These are phyloP conservation scores for Xerocomellus amylosporus DNA, from an alignment of 768 basidiomycete genomes.

Conservation along the genomic window DNA sequence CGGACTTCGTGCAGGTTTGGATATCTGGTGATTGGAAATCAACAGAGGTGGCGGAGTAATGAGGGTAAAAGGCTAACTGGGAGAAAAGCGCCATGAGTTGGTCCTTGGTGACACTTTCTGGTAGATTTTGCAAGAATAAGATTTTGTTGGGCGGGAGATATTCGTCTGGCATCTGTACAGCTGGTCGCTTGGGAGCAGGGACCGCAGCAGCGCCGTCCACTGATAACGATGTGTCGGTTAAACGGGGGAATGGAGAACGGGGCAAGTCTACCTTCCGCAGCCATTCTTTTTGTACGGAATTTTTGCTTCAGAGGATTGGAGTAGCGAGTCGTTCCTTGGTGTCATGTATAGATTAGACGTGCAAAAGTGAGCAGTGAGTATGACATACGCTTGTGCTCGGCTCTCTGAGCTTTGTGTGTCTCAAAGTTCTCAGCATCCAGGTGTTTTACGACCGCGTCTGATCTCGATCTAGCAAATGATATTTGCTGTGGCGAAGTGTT, in stretches of 20 bases:
- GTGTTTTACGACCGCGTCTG: conserved; percentile 85
- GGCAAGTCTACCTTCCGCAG: conserved; percentile 62
- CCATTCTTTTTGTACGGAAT: conserved; percentile 75
- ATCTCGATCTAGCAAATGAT: conserved; percentile 84
- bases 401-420: conserved; percentile 66
- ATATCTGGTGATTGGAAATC: conserved; percentile 52
- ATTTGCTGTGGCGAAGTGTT: conserved; percentile 68
- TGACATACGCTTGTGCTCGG: conserved; percentile 80
- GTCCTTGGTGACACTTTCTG: conserved; percentile 90
- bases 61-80: conserved; percentile 53
- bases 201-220: conserved; percentile 68
- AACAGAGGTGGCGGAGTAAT: neutral
- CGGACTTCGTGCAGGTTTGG: conserved; percentile 96
- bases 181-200: conserved; percentile 71
- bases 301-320: conserved; percentile 90
- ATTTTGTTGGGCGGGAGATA: conserved; percentile 99
- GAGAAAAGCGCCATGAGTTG: conserved; percentile 88
- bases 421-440: conserved; percentile 67
- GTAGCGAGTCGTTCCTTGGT: conserved; percentile 72
- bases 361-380: neutral
- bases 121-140: conserved; percentile 95
- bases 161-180: conserved; percentile 98
- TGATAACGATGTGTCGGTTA: conserved; percentile 25
- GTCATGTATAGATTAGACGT: neutral
- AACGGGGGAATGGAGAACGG: neutral